Evolutionary conservation across 1,139 yeast genomes (phyloP).

Genomic region (Hyphopichia fennica): DNA sequence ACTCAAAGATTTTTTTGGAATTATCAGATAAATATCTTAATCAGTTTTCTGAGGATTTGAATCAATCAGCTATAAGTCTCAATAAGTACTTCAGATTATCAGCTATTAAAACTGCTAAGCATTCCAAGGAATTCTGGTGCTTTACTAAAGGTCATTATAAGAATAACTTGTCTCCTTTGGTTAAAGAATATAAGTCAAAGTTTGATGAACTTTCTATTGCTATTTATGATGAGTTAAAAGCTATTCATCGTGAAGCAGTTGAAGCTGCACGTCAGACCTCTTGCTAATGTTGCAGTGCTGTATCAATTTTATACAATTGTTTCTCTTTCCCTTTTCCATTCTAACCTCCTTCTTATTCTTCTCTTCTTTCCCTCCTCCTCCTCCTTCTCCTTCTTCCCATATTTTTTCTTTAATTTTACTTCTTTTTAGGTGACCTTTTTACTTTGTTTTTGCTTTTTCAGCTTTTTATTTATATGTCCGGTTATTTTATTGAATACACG

Average conservation of each 20-base stretch:
- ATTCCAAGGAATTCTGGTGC: background rate
- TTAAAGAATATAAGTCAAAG: constrained; percentile 1
- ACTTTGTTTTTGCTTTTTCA: no score
- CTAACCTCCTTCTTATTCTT: background rate
- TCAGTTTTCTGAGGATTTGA: background rate
- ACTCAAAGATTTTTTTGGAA: background rate
- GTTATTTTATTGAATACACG: background rate
- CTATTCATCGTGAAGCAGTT: background rate
- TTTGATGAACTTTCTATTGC: background rate
- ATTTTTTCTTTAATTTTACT: no score
- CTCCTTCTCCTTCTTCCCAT: background rate
- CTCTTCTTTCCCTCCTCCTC: background rate
- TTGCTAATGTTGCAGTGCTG: no score
- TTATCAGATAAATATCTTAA: background rate
- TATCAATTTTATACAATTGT: no score
- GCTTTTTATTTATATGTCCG: background rate
- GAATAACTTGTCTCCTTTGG: background rate
- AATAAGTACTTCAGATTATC: background rate
- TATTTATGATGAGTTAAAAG: background rate
- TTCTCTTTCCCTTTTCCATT: background rate
- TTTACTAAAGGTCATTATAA: background rate
- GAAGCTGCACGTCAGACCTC: background rate
- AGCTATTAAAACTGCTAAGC: background rate
- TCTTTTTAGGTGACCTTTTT: background rate
- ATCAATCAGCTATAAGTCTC: background rate